These are phyloP conservation scores for Ichthyophthirius multifiliis DNA, from an alignment of 169 alveolate species.

Conservation along the genomic window DNA sequence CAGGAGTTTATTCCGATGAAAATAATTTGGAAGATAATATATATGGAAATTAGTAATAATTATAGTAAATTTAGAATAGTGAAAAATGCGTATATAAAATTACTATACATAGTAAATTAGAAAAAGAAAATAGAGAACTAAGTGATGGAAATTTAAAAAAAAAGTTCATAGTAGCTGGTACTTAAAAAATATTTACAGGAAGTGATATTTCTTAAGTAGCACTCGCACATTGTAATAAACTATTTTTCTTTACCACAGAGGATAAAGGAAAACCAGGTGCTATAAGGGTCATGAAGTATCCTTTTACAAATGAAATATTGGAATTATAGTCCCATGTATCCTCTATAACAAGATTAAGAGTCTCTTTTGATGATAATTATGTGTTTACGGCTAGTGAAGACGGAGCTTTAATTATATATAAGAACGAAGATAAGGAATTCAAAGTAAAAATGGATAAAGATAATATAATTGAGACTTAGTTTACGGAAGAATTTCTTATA, in stretches of 20 bases:
- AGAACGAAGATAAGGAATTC: conserved; percentile 69
- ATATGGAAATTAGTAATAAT: too few species aligned
- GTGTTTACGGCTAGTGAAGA: conserved; percentile 88
- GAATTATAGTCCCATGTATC: conserved; percentile 86
- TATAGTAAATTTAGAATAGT: too few species aligned
- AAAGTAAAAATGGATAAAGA: conserved; percentile 73
- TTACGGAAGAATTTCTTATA: conserved; percentile 82
- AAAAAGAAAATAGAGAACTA: conserved; percentile 10
- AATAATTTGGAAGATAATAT: too few species aligned
- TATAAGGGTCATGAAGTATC: conserved; percentile 65
- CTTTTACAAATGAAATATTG: conserved; percentile 46
- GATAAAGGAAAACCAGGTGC: conserved; percentile 82
- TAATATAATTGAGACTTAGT: conserved; percentile 43
- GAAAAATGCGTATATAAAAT: conserved; percentile 15
- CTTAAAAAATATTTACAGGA: conserved; percentile 45
- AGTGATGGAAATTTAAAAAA: not conserved
- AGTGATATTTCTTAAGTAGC: conserved; percentile 50
- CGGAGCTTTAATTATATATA: conserved; percentile 87
- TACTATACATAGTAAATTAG: not conserved
- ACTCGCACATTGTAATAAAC: conserved; percentile 58
- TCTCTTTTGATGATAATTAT: conserved; percentile 81
- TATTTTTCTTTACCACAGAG: conserved; percentile 68
- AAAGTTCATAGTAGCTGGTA: not conserved
- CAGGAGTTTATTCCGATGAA: not conserved
- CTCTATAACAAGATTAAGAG: conserved; percentile 74